Base-by-base conservation (phyloP, 176 grass and related monocot species). In the Aegilops longissima region DNA sequence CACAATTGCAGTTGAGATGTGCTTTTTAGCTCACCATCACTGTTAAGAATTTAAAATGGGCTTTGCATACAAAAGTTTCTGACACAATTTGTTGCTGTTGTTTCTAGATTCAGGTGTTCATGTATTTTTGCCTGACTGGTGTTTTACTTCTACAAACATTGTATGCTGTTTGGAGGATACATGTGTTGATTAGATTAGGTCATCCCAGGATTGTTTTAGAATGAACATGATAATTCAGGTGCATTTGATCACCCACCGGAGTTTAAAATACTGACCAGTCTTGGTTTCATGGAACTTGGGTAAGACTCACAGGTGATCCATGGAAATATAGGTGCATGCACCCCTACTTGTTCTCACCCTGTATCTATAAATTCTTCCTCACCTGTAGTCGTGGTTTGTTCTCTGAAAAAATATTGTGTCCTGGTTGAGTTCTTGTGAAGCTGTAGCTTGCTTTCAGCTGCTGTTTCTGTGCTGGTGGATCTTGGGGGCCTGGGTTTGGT, bases 291-390 rank as follows among this genome's bases (percentile, higher is more conserved):
- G 44, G 44, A 45, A 12, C 44, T 45, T 1, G 5, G 70, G 36
- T 45, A 23, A 45, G 70, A 73, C 6, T 73, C n/a, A 25, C 38
- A 73, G n/a, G 47, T 51, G 14, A 16, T 51, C 13, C 47, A 16
- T 16, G 3, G 83, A 85, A 81, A 12, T 20, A 20, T 34, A 61
- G 88, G 61, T 85, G 54, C 42, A 58, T 81, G 77, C 25, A 25
- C 77, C 66, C 8, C 73, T 63, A 78, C 39, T 77, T 47, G 14
- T 83, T 78, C 51, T 70, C 65, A 29, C 44, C 20, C 9, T 42
- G 39, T 42, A 1, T 64, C 56, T 74, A 80, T 89, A 89, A 66
- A 84, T 73, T 61, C 66, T 49, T 56, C 73, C 0, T 38, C 12
- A 20, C 29, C 27, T 52, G 33, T 47, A 77, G 66, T 62, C 6